A percentile compares a stretch with the other conserved stretches of the same genome.
Conservation (phyloP, 169 alveolate genomes). For the Plasmodium vinckei region DNA sequence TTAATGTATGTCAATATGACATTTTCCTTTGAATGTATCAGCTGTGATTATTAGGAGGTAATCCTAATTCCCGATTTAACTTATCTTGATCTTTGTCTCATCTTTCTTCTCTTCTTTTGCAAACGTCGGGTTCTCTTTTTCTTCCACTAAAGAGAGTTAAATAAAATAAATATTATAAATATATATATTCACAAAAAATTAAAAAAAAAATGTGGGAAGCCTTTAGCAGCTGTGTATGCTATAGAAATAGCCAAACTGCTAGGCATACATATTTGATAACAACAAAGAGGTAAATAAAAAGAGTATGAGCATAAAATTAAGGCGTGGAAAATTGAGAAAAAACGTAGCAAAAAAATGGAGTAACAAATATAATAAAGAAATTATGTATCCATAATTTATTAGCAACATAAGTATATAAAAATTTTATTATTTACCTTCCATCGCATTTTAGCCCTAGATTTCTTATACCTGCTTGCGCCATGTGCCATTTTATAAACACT, state of each 20-base stretch:
- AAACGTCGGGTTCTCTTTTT: conserved; percentile 93
- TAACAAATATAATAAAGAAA: not conserved
- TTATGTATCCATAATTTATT: not conserved
- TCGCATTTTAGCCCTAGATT: conserved; percentile 94
- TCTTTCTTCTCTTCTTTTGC: conserved; percentile 93
- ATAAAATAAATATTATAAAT: not conserved
- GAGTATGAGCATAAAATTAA: too few species aligned
- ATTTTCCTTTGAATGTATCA: too few species aligned
- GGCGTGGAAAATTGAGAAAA: not conserved
- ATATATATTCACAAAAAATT: too few species aligned
- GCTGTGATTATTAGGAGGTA: too few species aligned
- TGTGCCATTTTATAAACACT: conserved; percentile 86
- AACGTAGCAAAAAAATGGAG: not conserved
- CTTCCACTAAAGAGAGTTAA: conserved; percentile 88
- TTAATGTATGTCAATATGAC: too few species aligned
- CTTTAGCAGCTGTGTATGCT: too few species aligned
- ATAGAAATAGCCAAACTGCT: too few species aligned
- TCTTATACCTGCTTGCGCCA: conserved; percentile 94
- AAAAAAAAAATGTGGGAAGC: too few species aligned
- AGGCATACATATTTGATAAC: too few species aligned
- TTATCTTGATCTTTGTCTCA: conserved; percentile 93
- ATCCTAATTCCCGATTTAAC: not conserved
- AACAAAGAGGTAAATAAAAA: too few species aligned
- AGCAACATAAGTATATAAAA: not conserved
- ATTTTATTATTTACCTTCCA: conserved; percentile 88